Base-by-base conservation (phyloP, 257 asterid genomes). In the Ajuga chamaepitys region DNA sequence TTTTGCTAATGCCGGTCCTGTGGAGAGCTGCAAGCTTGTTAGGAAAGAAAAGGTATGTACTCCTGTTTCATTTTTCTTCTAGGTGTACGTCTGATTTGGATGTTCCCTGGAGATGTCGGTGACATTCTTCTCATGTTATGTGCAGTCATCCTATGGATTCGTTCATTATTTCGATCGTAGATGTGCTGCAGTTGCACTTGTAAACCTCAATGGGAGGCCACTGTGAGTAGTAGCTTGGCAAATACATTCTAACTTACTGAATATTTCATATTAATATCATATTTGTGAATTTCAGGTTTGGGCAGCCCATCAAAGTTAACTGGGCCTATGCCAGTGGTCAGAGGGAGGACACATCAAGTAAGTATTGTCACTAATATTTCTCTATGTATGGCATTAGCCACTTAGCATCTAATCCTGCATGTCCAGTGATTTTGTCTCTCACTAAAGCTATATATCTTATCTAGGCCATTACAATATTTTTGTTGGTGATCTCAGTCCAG, bases 401-500 rank as follows among this genome's bases (percentile, higher is more conserved):
- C 20, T 52, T 50, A 45, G 40, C 59, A 20, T 25, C 3, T 53
- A 4, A 28, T 21, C 5, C 37, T 25, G 48, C 18, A 11, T 42
- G 13, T 46, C 25, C 9, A 0, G 22, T 68, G 46, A 21, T 45
- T 35, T 10, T 32, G 38, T 68, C 28, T 58, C 61, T 71, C 44
- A 75, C 70, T 63, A 21, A 57, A 30, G 17, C 26, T 46, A 35
- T 64, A 30, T 42, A 53, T 70, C 52, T 67, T 59, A 13, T 68
- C 60, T 74, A 93, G 98, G 89, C 70, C 98, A 93, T 70, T 89
- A 32, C 78, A 87, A 87, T 76, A 82, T 89, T 70, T 93, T 93
- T 82, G 97, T 93, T 68, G 98, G 98, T 66, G 96, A 93, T 76
- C 91, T 91, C 56, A 88, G 98, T 73, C 88, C 95, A 7, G 96